Conservation (phyloP, 208 protist species). For the Novymonas esmeraldas region DNA sequence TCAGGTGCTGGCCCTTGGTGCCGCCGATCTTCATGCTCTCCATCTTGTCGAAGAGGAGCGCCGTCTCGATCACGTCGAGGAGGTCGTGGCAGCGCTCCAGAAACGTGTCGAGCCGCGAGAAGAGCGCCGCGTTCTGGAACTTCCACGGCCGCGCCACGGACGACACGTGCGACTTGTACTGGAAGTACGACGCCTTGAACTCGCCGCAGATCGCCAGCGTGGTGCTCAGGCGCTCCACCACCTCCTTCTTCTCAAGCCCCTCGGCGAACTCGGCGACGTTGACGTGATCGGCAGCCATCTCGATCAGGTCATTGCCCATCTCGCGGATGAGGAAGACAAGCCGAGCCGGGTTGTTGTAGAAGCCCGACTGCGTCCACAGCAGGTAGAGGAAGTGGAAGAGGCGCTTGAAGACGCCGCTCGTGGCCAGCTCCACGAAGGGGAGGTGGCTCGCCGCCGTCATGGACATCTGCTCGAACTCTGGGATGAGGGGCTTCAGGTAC, state of each 20-base stretch:
- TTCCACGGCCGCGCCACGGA: slow-evolving; percentile 90
- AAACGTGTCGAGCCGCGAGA: slow-evolving; percentile 95
- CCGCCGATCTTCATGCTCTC: slow-evolving; percentile 96
- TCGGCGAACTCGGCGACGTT: slow-evolving; percentile 92
- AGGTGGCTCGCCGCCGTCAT: slow-evolving; percentile 51
- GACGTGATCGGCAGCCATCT: slow-evolving; percentile 89
- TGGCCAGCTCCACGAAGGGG: slow-evolving; percentile 79
- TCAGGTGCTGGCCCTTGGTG: slow-evolving; percentile 92
- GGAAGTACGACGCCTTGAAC: slow-evolving; percentile 95
- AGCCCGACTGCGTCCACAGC: slow-evolving; percentile 94
- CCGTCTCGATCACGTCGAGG: slow-evolving; percentile 94
- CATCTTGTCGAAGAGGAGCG: slow-evolving; percentile 96
- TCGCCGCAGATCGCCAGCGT: slow-evolving; percentile 88
- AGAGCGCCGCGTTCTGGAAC: slow-evolving; percentile 95
- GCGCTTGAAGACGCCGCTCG: slow-evolving; percentile 83
- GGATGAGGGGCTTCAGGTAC: slow-evolving; percentile 87
- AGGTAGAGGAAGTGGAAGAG: slow-evolving; percentile 94
- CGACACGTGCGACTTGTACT: slow-evolving; percentile 92
- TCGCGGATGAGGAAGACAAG: slow-evolving; percentile 94
- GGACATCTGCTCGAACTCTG: slow-evolving; percentile 87
- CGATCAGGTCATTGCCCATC: slow-evolving; percentile 96
- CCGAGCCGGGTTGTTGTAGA: slow-evolving; percentile 93
- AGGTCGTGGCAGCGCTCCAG: slow-evolving; percentile 97
- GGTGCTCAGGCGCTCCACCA: slow-evolving; percentile 87
- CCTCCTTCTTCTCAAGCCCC: slow-evolving; percentile 93